These are phyloP conservation scores for Triangularia verruculosa DNA, from an alignment of 2,329 filamentous ascomycete species.

Conservation along the genomic window DNA sequence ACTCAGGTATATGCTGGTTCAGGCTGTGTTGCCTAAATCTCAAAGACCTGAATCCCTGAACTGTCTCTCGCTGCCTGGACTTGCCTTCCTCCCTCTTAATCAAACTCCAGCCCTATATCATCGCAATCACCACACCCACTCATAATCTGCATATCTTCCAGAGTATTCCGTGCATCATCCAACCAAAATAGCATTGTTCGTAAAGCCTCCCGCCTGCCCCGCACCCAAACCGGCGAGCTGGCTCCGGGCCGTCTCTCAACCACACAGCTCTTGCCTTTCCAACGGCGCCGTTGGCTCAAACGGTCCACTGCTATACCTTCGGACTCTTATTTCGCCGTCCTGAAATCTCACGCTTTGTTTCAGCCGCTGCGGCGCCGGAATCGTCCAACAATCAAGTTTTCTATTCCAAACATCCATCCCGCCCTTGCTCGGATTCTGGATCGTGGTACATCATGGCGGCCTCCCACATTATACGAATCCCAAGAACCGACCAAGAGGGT, in stretches of 20 bases:
- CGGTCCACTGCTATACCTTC: conserved; percentile 6
- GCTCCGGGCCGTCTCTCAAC: conserved; percentile 7
- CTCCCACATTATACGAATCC: conserved; percentile 53
- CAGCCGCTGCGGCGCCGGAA: conserved; percentile 11
- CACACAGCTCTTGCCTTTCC: neutral
- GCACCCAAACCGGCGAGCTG: conserved; percentile 4
- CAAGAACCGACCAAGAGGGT: conserved; percentile 51
- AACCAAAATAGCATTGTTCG: conserved; percentile 22
- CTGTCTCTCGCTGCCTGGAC: conserved; percentile 1
- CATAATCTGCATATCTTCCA: conserved; percentile 10
- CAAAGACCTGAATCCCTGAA: neutral
- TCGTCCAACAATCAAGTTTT: neutral
- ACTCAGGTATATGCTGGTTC: neutral
- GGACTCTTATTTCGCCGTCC: conserved; percentile 6
- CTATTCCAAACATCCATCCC: neutral
- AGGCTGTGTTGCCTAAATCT: conserved; percentile 6
- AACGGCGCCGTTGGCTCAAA: conserved; percentile 9
- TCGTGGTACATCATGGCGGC: conserved; percentile 16
- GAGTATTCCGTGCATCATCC: conserved; percentile 12
- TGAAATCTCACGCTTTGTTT: conserved; percentile 19
- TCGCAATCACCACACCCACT: neutral
- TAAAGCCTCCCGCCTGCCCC: conserved; percentile 15
- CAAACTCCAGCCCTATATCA: neutral
- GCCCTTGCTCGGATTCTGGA: neutral
- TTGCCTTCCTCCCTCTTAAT: neutral